These are phyloP conservation scores for Penicillium expansum DNA, from an alignment of 2,329 filamentous ascomycete species.

Conservation along the genomic window DNA sequence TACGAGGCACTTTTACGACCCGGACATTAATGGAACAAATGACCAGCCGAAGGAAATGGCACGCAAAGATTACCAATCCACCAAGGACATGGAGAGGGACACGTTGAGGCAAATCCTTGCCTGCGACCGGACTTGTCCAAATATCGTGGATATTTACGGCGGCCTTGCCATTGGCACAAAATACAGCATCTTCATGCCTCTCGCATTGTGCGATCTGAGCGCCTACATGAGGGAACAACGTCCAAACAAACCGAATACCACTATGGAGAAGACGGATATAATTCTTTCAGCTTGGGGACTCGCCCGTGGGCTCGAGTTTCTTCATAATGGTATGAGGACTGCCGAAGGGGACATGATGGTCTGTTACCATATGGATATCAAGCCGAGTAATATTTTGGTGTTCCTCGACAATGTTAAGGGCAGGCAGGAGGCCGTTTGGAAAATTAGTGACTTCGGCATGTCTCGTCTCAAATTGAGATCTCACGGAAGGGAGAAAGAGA, in stretches of 20 bases:
- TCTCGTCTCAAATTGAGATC: neutral
- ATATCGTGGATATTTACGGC: neutral
- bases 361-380: neutral
- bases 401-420: neutral
- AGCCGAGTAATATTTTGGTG: neutral
- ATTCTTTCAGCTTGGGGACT: neutral
- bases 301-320: neutral
- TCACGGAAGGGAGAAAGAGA: neutral
- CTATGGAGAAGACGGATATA: neutral
- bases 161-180: neutral
- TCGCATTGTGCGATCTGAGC: neutral
- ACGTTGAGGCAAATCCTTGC: neutral
- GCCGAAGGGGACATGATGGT: neutral
- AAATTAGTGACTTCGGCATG: neutral
- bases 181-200: neutral
- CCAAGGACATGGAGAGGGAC: neutral
- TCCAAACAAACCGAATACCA: neutral
- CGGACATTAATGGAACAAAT: neutral
- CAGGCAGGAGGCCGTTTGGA: neutral
- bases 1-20: neutral
- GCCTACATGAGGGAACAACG: neutral
- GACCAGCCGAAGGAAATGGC: neutral
- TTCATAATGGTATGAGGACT: neutral
- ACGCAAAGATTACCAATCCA: neutral
- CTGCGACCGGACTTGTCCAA: neutral